phyloP scores from a whole-genome alignment of 2,329 filamentous ascomycete species.

The Fusarium oxysporum region DNA sequence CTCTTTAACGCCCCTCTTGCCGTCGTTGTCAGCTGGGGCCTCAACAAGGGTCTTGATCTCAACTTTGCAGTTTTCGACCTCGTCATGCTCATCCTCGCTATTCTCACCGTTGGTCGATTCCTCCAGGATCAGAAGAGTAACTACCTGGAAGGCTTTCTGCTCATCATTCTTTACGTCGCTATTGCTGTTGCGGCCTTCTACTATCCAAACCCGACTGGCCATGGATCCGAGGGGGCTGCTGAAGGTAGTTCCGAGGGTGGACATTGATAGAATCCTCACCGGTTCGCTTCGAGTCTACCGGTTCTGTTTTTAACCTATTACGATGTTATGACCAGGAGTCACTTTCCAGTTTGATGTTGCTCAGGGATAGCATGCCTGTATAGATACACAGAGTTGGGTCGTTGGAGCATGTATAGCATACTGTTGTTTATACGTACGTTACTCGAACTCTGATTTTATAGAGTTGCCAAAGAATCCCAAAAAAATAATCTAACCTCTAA shows the following conservation, averaged over 20 bases:
- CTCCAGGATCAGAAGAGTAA: constrained; percentile 89
- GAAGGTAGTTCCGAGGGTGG: constrained; percentile 23
- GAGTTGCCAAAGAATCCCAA: not conserved
- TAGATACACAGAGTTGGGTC: not conserved
- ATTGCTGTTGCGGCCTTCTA: constrained; percentile 70
- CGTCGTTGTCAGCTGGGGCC: constrained; percentile 85
- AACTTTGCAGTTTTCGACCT: constrained; percentile 92
- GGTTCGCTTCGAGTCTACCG: not conserved
- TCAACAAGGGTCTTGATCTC: constrained; percentile 77
- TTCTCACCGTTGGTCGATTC: constrained; percentile 89
- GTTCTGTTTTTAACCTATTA: not conserved
- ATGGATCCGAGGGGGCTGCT: constrained; percentile 2
- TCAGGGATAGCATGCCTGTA: not conserved
- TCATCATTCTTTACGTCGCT: constrained; percentile 74
- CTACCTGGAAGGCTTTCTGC: constrained; percentile 87
- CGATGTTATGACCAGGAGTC: constrained; percentile 18
- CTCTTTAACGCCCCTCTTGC: constrained; percentile 88
- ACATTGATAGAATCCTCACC: constrained; percentile 8
- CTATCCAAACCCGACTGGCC: constrained; percentile 59
- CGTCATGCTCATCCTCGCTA: constrained; percentile 81
- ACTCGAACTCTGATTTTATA: not conserved
- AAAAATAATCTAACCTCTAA: not conserved
- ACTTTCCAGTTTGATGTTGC: constrained; percentile 4
- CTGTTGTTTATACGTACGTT: not conserved
- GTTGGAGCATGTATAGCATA: constrained; percentile 2